Conservation (phyloP, 2,329 filamentous ascomycete species). For the Phialocephala sp. region DNA sequence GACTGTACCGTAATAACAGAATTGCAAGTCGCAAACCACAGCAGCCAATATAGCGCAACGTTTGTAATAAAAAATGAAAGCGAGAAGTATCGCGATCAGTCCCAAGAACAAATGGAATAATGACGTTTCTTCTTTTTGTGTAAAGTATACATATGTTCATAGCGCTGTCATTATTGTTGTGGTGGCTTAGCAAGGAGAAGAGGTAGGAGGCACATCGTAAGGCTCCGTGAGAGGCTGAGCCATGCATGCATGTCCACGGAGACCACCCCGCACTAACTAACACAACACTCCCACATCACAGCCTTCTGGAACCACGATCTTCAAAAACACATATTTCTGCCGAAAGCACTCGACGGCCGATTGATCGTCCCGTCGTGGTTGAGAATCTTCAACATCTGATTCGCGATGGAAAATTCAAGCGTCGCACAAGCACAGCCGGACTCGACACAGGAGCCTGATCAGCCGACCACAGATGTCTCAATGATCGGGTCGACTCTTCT, state of each 20-base stretch:
- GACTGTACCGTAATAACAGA: too few species aligned
- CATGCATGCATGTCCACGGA: not conserved
- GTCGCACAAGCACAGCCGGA: not conserved
- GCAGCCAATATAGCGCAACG: too few species aligned
- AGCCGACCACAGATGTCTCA: not conserved
- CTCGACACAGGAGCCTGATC: not conserved
- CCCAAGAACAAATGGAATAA: too few species aligned
- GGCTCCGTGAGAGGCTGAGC: not conserved
- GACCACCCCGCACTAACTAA: constrained; percentile 5
- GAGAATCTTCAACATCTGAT: not conserved
- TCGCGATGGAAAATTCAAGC: not conserved
- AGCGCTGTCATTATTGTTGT: not conserved
- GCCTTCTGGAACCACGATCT: not conserved
- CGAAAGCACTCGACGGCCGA: not conserved
- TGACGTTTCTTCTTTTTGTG: too few species aligned
- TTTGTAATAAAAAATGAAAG: too few species aligned
- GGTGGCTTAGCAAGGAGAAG: not conserved
- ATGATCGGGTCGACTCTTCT: not conserved
- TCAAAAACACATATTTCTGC: not conserved
- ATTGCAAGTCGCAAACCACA: too few species aligned
- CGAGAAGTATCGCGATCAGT: too few species aligned
- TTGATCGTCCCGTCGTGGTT: not conserved
- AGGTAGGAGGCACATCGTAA: not conserved
- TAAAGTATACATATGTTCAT: too few species aligned
- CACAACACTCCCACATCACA: not conserved